These are phyloP conservation scores for Taphrina confusa DNA, from an alignment of 1,139 yeast species.

Conservation along the genomic window DNA sequence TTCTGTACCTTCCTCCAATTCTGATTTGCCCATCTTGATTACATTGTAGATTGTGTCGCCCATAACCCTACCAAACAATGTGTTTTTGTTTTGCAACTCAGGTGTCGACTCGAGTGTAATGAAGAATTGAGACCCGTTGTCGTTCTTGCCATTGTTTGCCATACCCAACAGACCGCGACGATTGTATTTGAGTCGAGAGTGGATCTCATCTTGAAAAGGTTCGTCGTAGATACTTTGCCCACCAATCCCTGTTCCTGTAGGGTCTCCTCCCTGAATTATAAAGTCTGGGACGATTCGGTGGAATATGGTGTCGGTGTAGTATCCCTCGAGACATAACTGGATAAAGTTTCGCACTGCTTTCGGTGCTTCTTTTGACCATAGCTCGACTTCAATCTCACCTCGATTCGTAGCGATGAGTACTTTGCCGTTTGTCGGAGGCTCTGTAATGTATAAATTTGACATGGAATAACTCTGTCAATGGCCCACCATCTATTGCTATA, in stretches of 20 bases:
- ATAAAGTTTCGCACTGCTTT: conserved; percentile 54
- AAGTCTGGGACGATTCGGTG: conserved; percentile 50
- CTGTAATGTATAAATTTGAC: conserved; percentile 27
- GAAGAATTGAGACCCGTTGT: conserved; percentile 56
- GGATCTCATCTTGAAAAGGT: conserved; percentile 54
- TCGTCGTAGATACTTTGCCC: conserved; percentile 44
- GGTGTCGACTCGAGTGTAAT: conserved; percentile 54
- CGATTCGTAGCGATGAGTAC: conserved; percentile 59
- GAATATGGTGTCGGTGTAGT: conserved; percentile 52
- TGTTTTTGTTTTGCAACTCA: conserved; percentile 53
- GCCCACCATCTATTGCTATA: too few relatives aligned
- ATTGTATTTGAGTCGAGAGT: conserved; percentile 57
- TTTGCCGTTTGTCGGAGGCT: conserved; percentile 43
- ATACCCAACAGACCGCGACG: conserved; percentile 62
- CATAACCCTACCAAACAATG: conserved; percentile 63
- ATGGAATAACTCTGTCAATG: not conserved
- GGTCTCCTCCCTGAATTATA: conserved; percentile 51
- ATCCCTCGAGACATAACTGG: conserved; percentile 52
- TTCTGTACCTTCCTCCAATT: conserved; percentile 49
- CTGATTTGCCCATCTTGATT: conserved; percentile 56
- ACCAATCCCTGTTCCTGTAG: conserved; percentile 47
- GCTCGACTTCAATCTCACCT: conserved; percentile 61
- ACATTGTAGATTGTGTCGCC: conserved; percentile 63
- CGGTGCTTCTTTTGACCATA: conserved; percentile 76
- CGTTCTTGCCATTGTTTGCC: conserved; percentile 47